Evolutionary conservation across 495 filamentous ascomycete genomes (phyloP), one percentile per base, ranked within the genome.

Genomic region (Bryoglossum gracile): DNA sequence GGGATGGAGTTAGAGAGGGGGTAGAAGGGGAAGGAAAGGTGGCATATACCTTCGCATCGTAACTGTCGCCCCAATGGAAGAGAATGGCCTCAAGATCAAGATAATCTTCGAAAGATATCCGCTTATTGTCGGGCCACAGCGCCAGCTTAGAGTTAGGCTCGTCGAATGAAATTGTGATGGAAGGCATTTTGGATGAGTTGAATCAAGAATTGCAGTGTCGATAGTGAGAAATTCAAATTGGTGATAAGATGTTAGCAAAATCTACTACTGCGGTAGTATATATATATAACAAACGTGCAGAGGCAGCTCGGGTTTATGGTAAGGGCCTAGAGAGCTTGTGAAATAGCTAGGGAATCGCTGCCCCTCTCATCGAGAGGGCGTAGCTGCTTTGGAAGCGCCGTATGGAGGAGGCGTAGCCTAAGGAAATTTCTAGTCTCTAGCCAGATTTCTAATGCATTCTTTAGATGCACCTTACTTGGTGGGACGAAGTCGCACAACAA

Each of bases 11-110:
- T 33, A 19, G 28, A 30, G 43, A n/a, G 11, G 8, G 6, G 30
- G 41, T 5, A 24, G 3, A 30, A 30, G 13, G 5, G 13, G 5
- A 30, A 5, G 13, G 26, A 30, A 30, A 6, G 26, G 19, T 28
- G 23, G 4, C 17, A 4, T 22, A 24, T 40, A 48, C 53, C 43
- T 84, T 90, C 57, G 72, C 75, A 67, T 89, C 86, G 63, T 90
- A 90, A 72, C 82, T 86, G 57, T 89, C 86, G 0, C 81, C 84
- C 86, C 86, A 90, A 52, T 89, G 81, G 63, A 84, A 85, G 40
- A 68, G 50, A 21, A 75, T 70, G 53, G 75, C 67, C 28, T 57
- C 68, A 25, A 70, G 56, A 30, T 70, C 76, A 60, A 78, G 72
- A 62, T 68, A 78, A 25, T 79, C 74, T 30, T 23, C 48, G 23